Percentiles rank a stretch among this genome's conserved stretches.
Evolutionary conservation across 2,329 filamentous ascomycete genomes (phyloP).

Genomic region (Aspergillus hortae): DNA sequence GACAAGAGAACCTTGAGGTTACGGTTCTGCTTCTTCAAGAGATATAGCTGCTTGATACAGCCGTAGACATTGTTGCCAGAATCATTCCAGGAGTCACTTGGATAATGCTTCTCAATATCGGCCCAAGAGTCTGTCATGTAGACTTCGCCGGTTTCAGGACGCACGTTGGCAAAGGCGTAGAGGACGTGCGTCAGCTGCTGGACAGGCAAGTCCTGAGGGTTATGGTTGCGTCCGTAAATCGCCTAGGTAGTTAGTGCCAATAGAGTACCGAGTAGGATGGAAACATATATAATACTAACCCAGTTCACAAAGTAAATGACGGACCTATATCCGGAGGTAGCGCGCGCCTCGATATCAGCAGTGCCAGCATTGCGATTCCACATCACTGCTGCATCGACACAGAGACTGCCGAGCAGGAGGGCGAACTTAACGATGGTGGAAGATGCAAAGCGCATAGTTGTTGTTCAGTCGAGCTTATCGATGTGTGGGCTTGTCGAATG

Average conservation of each 20-base stretch:
- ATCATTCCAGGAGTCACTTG: conserved; percentile 64
- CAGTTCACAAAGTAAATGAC: conserved; percentile 48
- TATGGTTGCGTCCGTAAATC: conserved; percentile 80
- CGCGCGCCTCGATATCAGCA: not conserved
- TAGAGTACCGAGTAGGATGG: not conserved
- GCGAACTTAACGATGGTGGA: not conserved
- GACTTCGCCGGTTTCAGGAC: conserved; percentile 75
- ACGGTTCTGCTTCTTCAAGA: conserved; percentile 72
- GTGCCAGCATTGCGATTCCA: not conserved
- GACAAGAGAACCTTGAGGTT: conserved; percentile 77
- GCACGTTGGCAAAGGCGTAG: conserved; percentile 87
- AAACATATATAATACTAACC: conserved; percentile 25
- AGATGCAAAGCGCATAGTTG: not conserved
- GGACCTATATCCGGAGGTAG: conserved; percentile 23
- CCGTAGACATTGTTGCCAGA: conserved; percentile 71
- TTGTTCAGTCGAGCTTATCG: not conserved
- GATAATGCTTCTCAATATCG: conserved; percentile 67
- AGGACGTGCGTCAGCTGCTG: conserved; percentile 84
- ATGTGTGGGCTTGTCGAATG: not conserved
- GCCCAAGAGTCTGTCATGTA: conserved; percentile 67
- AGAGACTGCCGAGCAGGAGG: not conserved
- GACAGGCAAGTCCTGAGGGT: conserved; percentile 77
- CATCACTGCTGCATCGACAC: not conserved
- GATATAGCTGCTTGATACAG: conserved; percentile 70
- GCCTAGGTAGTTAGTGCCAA: conserved; percentile 47